These are phyloP conservation scores for Vitis amurensis DNA, from an alignment of 164 flowering plant genomes.

Conservation along the genomic window DNA sequence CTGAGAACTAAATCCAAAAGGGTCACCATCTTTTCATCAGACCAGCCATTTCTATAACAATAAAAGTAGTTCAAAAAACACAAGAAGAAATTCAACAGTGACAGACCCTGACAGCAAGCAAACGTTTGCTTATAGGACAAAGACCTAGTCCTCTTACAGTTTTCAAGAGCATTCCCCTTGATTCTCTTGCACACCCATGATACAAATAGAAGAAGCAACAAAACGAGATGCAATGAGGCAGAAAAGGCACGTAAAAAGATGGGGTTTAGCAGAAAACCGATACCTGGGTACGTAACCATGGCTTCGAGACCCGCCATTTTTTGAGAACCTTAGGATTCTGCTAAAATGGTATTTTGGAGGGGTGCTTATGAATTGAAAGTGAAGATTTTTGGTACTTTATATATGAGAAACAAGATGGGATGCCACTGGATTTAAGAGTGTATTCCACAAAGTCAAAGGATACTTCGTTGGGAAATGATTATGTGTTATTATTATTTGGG, in stretches of 20 bases:
- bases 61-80: slow-evolving; percentile 41
- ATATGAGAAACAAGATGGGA: too few species aligned
- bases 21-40: slow-evolving; percentile 39
- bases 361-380: too few species aligned
- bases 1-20: slow-evolving; percentile 47
- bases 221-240: slow-evolving; percentile 42
- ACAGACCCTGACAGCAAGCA: slow-evolving; percentile 40
- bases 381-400: too few species aligned
- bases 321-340: too few species aligned
- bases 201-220: slow-evolving; percentile 37
- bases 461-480: too few species aligned
- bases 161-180: slow-evolving; percentile 3
- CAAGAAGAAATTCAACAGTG: slow-evolving; percentile 42
- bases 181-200: slow-evolving; percentile 38
- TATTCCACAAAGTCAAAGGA: too few species aligned
- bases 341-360: too few species aligned
- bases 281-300: slow-evolving; percentile 11
- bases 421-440: too few species aligned
- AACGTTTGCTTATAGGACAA: slow-evolving; percentile 33
- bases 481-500: too few species aligned
- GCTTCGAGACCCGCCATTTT: too few species aligned
- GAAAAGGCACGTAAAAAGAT: slow-evolving; percentile 51
- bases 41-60: slow-evolving; percentile 64
- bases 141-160: slow-evolving; percentile 13
- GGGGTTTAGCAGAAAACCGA: slow-evolving; percentile 42